phyloP scores from a whole-genome alignment of 2,329 filamentous ascomycete species.

The Huntiella moniliformis region DNA sequence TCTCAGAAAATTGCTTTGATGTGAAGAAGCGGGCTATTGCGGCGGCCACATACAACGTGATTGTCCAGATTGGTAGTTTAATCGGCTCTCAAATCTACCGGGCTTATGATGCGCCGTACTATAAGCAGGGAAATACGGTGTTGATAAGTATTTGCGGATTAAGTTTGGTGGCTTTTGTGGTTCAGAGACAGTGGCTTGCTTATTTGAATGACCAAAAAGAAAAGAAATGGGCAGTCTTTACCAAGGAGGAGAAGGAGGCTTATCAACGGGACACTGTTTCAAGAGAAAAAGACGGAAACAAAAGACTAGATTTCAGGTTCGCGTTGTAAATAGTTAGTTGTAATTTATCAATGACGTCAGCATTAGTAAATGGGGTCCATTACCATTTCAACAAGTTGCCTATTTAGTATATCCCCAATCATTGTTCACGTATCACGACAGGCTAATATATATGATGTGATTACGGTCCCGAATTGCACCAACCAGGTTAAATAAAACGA shows the following conservation, averaged over 20 bases:
- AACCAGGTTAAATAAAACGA: no score
- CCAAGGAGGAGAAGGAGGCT: conserved; percentile 8
- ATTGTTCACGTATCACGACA: no score
- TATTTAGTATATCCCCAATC: no score
- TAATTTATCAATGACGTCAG: no score
- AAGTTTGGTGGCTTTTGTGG: conserved; percentile 20
- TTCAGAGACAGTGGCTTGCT: conserved; percentile 23
- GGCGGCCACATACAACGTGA: conserved; percentile 29
- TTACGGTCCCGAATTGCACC: no score
- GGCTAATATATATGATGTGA: no score
- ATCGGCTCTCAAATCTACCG: conserved; percentile 30
- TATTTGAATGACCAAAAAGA: conserved; percentile 19
- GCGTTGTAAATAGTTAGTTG: conserved; percentile 10
- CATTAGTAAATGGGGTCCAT: no score
- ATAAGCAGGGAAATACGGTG: conserved; percentile 25
- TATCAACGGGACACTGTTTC: conserved; percentile 12
- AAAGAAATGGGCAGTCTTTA: conserved; percentile 9
- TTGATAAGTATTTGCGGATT: conserved; percentile 15
- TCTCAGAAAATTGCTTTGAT: conserved; percentile 38
- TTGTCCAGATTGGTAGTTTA: conserved; percentile 27
- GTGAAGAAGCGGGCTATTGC: conserved; percentile 44
- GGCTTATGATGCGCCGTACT: conserved; percentile 25
- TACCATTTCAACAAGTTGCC: no score
- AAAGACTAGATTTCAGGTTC: conserved; percentile 14
- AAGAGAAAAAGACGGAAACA: conserved; percentile 13